Conservation (phyloP, 805 yeast genomes). For the Kodamaea fukazawae region DNA sequence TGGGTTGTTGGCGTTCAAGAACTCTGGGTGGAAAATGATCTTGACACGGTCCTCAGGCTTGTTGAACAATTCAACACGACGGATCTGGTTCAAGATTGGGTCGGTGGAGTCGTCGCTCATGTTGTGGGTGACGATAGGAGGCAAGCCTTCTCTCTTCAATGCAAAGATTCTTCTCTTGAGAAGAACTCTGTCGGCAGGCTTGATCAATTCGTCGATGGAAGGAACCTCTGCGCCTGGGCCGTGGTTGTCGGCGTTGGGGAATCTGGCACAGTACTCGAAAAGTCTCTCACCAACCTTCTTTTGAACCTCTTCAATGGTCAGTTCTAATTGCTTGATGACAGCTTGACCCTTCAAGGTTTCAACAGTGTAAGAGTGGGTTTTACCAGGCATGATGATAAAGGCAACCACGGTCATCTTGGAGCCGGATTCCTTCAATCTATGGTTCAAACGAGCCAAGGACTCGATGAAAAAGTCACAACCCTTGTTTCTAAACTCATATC, state of each 20-base stretch:
- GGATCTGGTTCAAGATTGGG: slow-evolving; percentile 86
- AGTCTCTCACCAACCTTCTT: slow-evolving; percentile 80
- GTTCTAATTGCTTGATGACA: slow-evolving; percentile 85
- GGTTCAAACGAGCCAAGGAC: slow-evolving; percentile 86
- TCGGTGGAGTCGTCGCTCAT: slow-evolving; percentile 91
- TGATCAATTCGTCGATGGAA: slow-evolving; percentile 76
- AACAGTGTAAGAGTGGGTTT: slow-evolving; percentile 88
- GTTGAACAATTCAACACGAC: slow-evolving; percentile 89
- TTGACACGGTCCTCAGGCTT: slow-evolving; percentile 88
- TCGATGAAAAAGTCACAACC: slow-evolving; percentile 96
- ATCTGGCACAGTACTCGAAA: slow-evolving; percentile 84
- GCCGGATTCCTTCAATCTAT: slow-evolving; percentile 73
- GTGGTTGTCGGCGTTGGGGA: slow-evolving; percentile 41
- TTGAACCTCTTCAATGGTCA: slow-evolving; percentile 85
- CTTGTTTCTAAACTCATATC: slow-evolving; percentile 94
- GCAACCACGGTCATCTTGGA: slow-evolving; percentile 94
- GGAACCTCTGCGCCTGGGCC: slow-evolving; percentile 57
- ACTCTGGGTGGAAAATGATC: slow-evolving; percentile 96
- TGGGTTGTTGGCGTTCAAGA: slow-evolving; percentile 91
- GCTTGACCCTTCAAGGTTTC: slow-evolving; percentile 97
- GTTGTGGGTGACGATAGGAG: slow-evolving; percentile 96
- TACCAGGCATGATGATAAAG: slow-evolving; percentile 96
- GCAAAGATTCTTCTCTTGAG: slow-evolving; percentile 92
- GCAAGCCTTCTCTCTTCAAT: slow-evolving; percentile 80
- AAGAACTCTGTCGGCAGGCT: slow-evolving; percentile 82